Conservation (phyloP, 805 yeast species). For the Starmerella vitae region DNA sequence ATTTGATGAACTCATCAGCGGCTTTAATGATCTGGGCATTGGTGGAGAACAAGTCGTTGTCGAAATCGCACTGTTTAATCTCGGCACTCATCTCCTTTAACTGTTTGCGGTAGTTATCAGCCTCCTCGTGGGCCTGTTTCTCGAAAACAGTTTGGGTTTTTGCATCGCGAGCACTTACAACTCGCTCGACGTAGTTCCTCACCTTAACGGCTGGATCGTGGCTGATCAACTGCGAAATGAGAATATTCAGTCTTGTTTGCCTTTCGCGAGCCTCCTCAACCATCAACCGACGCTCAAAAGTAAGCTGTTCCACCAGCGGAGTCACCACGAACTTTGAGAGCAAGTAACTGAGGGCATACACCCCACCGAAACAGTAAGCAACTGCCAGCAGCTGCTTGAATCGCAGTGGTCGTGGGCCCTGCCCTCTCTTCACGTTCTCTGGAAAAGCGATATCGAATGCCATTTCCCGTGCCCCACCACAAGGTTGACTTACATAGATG, state of each 20-base stretch:
- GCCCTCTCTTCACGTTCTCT: slow-evolving; percentile 19
- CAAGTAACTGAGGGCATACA: slow-evolving; percentile 21
- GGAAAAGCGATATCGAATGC: no score
- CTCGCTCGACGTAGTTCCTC: slow-evolving; percentile 16
- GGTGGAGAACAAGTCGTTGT: slow-evolving; percentile 2
- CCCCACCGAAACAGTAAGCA: slow-evolving; percentile 26
- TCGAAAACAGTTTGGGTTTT: neutral
- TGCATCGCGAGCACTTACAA: slow-evolving; percentile 5
- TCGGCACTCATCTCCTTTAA: slow-evolving; percentile 4
- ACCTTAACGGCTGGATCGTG: slow-evolving; percentile 17
- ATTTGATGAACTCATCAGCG: slow-evolving; percentile 11
- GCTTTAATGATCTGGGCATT: slow-evolving; percentile 5
- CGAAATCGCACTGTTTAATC: slow-evolving; percentile 3
- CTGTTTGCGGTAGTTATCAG: neutral
- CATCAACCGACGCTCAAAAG: slow-evolving; percentile 25
- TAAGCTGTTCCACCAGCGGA: slow-evolving; percentile 27
- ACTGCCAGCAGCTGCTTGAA: slow-evolving; percentile 23
- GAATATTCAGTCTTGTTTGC: slow-evolving; percentile 20
- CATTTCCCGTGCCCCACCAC: no score
- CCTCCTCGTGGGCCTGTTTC: neutral
- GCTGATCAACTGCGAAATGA: slow-evolving; percentile 16
- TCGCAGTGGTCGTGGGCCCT: slow-evolving; percentile 15
- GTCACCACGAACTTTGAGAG: slow-evolving; percentile 25
- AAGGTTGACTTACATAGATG: no score
- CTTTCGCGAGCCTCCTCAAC: slow-evolving; percentile 22